These are phyloP conservation scores for Penicillium arizonense DNA, from an alignment of 495 filamentous ascomycete genomes.

Conservation along the genomic window DNA sequence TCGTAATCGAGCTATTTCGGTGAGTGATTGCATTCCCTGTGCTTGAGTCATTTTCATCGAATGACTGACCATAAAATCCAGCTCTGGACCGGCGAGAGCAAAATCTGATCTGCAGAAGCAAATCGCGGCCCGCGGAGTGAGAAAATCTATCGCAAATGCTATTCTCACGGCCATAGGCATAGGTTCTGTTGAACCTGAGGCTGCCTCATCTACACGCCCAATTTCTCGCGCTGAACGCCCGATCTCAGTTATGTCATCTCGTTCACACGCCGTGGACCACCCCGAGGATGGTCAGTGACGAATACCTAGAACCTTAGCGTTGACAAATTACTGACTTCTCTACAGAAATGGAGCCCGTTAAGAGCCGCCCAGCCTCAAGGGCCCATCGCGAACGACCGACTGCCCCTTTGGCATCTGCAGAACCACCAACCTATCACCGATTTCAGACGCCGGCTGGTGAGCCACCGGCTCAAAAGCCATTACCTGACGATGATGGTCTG, in stretches of 20 bases:
- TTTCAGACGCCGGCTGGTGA: conserved; percentile 21
- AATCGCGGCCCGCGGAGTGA: conserved; percentile 71
- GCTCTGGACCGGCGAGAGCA: conserved; percentile 74
- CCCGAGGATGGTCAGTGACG: conserved; percentile 25
- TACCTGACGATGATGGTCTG: conserved; percentile 56
- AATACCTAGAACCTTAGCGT: not conserved
- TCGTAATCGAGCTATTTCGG: conserved; percentile 83
- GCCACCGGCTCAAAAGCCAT: conserved; percentile 5
- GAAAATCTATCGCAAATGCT: conserved; percentile 76
- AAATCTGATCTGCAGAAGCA: conserved; percentile 87
- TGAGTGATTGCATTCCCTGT: conserved; percentile 35
- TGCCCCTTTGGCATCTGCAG: conserved; percentile 10
- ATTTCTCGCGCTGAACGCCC: conserved; percentile 45
- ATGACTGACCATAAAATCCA: conserved; percentile 25
- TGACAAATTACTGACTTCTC: conserved; percentile 2
- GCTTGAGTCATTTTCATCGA: conserved; percentile 3
- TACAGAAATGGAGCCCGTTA: conserved; percentile 13
- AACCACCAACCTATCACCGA: conserved; percentile 12
- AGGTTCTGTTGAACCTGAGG: conserved; percentile 23
- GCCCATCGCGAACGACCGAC: conserved; percentile 19
- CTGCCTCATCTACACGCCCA: conserved; percentile 27
- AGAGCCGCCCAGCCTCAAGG: conserved; percentile 20
- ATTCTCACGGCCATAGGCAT: conserved; percentile 73
- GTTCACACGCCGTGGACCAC: conserved; percentile 23
- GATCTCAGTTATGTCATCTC: conserved; percentile 28